Evolutionary conservation across 257 asterid species (phyloP), one percentile per base, ranked within the genome.

Genomic region (Plectranthus barbatus): DNA sequence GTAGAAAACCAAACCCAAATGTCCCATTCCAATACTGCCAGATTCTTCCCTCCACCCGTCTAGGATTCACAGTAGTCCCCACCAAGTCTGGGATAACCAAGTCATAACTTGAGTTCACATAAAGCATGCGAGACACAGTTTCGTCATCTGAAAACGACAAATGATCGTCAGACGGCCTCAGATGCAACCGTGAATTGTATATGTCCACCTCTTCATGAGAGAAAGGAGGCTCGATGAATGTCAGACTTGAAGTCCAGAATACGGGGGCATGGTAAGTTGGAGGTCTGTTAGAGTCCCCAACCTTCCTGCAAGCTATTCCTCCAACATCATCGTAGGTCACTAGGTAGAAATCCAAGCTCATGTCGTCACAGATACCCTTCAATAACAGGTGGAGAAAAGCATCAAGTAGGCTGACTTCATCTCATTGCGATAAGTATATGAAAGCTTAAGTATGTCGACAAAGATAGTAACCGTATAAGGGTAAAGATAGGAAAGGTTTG

Each of bases 241-340:
- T 62, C 12, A 82, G 68, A 64, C 76, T 76, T 19, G 88, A 83
- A 13, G 95, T 80, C 97, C 97, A 88, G 73, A 92, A 88, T 50
- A 88, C 80, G 3, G 87, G 96, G 65, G 77, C 75, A 36, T 77
- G 73, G 44, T 74, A 82, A 54, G 78, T 53, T 37, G 71, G 73
- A 33, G 85, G 79, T 52, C 60, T 69, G 36, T 77, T 75, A 5
- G 87, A 67, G 64, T 86, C 94, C 44, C 86, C 95, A 44, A 92
- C 78, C 67, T 82, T 84, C 45, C 97, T 84, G 83, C 98, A 91
- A 55, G 89, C 73, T 54, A 91, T 76, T 41, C 95, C 97, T 20
- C 98, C 96, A 40, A 91, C 73, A 68, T 84, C 95, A 26, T 91
- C 97, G 26, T 86, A 92, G 45, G 87, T 75, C 34, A 82, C 95